Conservation (phyloP, 2,329 filamentous ascomycete species). For the Dactylellina leptospora region DNA sequence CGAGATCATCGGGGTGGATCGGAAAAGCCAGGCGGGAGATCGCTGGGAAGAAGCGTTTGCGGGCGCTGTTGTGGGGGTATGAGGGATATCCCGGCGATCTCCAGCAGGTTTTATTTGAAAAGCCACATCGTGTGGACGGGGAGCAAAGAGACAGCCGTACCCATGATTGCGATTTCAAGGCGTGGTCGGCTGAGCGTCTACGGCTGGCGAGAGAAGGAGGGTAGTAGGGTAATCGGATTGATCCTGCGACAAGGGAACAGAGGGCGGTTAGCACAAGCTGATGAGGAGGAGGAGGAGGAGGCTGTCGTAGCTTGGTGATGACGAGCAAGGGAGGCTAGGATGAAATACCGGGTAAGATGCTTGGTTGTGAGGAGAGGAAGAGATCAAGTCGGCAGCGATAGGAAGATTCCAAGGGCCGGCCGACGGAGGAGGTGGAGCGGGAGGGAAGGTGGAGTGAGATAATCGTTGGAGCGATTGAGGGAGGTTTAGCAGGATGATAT, state of each 20-base stretch:
- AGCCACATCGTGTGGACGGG: conserved; percentile 10
- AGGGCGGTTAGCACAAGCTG: conserved; percentile 42
- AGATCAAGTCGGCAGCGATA: conserved; percentile 22
- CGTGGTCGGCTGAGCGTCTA: conserved; percentile 6
- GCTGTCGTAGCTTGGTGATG: neutral
- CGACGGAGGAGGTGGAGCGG: neutral
- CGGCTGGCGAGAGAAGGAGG: neutral
- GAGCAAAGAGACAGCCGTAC: conserved; percentile 59
- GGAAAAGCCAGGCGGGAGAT: no score
- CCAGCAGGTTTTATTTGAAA: conserved; percentile 2
- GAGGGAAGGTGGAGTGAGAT: conserved; percentile 7
- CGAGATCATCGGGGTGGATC: no score
- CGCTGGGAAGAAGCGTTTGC: no score
- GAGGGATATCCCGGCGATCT: conserved; percentile 35
- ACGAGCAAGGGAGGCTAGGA: neutral
- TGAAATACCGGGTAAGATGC: conserved; percentile 12
- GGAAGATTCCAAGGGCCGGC: conserved; percentile 31
- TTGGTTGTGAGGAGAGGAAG: conserved; percentile 13
- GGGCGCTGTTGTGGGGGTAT: conserved; percentile 2
- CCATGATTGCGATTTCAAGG: conserved; percentile 67
- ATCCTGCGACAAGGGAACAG: conserved; percentile 17
- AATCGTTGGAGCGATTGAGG: conserved; percentile 29
- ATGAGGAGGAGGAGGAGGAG: conserved; percentile 5
- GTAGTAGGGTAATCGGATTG: conserved; percentile 7
- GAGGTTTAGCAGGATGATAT: neutral